phyloP scores from a whole-genome alignment of 2,329 filamentous ascomycete species.

The Tolypocladium pustulatum region DNA sequence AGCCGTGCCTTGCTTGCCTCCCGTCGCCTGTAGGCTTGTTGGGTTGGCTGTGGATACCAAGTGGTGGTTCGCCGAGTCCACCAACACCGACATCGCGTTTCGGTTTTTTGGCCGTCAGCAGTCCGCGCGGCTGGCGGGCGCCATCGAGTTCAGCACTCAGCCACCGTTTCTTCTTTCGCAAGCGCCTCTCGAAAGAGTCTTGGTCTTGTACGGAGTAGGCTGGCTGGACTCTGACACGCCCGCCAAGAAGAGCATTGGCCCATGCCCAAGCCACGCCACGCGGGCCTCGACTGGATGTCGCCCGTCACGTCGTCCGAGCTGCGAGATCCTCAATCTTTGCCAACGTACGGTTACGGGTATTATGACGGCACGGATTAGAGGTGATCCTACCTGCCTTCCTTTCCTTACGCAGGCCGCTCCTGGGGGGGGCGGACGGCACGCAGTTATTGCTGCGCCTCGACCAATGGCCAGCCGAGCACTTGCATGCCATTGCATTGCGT shows the following conservation, averaged over 20 bases:
- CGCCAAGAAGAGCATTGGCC: background rate
- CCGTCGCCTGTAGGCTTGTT: background rate
- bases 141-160: background rate
- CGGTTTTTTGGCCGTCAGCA: background rate
- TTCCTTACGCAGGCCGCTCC: background rate
- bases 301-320: background rate
- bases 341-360: background rate
- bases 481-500: background rate
- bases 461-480: background rate
- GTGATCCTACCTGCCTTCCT: background rate
- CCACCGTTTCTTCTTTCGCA: background rate
- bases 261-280: background rate
- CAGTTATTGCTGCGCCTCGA: background rate
- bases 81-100: background rate
- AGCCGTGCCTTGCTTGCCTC: slow-evolving; percentile 1
- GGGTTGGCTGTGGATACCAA: background rate
- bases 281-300: background rate
- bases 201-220: too few relatives aligned
- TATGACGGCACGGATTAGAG: background rate
- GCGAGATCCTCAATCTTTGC: background rate
- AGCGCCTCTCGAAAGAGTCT: background rate
- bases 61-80: background rate
- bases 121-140: background rate
- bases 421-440: background rate
- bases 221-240: background rate